Evolutionary conservation across 208 protist species (phyloP), one percentile per base, ranked within the genome.

Genomic region (Leptomonas seymouri): DNA sequence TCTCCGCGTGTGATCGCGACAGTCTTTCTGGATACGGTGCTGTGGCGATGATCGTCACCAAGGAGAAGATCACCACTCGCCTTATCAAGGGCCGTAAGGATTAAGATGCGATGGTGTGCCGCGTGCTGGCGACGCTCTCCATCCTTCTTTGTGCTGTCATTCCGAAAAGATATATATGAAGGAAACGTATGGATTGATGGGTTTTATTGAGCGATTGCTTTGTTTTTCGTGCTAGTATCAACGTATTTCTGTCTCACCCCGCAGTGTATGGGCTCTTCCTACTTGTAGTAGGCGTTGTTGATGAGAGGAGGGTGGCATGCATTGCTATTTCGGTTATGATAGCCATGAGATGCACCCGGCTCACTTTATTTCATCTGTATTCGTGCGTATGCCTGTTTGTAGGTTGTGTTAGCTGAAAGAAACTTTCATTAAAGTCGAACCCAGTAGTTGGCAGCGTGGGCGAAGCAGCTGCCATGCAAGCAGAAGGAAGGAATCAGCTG

Each of bases 1-100:
- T 99, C 3, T 93, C 97, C 15, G 93, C 97, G 25, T 88, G 98
- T 51, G 98, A 99, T 76, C 93, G 98, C 64, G 98, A 99, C 78
- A 98, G 95, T 57, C 82, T 99, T 45, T 97, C 94, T 50, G 98
- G 98, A 59, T 99, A 99, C 90, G 98, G 98, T 69, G 96, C 86
- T 15, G 86, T 98, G 12, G 98, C 99, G 6, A 85, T 92, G 63
- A 85, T 97, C 51, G 87, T 97, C 14, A 97, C 93, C 1, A 74
- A 81, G 30, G 89, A 93, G 16, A 91, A 94, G 48, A 79, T 94
- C 45, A 79, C 80, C 3, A 96, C 88, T 4, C 89, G 91, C 59
- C 85, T 96, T 42, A 93, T 97, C 67, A 93, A 94, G 71, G 91
- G 90, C 7, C 87, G 93, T 54, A 93, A 94, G 77, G 93, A 97